A percentile compares a stretch with the other conserved stretches of the same genome.
Evolutionary conservation across 2,329 filamentous ascomycete species (phyloP).

Genomic region (Beauveria brongniartii): DNA sequence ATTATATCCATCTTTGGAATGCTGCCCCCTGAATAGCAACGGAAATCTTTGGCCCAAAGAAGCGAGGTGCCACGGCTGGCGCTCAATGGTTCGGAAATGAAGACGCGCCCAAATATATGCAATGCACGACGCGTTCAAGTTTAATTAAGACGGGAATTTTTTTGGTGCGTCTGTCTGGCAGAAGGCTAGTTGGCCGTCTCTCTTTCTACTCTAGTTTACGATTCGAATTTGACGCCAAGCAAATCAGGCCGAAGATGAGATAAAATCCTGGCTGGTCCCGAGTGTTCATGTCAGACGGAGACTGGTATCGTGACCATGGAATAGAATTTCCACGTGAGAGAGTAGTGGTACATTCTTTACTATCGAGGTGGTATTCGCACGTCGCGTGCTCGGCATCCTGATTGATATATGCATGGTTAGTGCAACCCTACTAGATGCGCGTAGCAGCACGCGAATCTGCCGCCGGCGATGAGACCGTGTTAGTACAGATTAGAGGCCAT

Average conservation of each 20-base stretch:
- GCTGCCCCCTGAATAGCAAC: neutral
- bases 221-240: no score
- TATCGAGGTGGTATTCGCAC: neutral
- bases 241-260: no score
- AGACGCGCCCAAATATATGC: neutral
- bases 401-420: neutral
- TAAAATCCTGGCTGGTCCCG: neutral
- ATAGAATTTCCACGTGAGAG: slow-evolving; percentile 3
- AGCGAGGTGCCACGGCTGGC: neutral
- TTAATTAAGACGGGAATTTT: neutral
- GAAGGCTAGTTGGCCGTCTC: neutral
- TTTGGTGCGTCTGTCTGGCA: neutral
- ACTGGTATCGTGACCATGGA: slow-evolving; percentile 1
- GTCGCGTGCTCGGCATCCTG: slow-evolving; percentile 8
- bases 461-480: neutral
- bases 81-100: neutral
- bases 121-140: slow-evolving; percentile 2
- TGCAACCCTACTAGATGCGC: slow-evolving; percentile 5
- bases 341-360: neutral
- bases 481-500: neutral
- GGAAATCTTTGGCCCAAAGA: neutral
- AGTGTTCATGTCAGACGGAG: neutral
- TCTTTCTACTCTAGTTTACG: neutral
- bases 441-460: slow-evolving; percentile 6
- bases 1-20: neutral